phyloP scores from a whole-genome alignment of 1,284 basidiomycete genomes.

The Cutaneotrichosporon daszewskae region DNA sequence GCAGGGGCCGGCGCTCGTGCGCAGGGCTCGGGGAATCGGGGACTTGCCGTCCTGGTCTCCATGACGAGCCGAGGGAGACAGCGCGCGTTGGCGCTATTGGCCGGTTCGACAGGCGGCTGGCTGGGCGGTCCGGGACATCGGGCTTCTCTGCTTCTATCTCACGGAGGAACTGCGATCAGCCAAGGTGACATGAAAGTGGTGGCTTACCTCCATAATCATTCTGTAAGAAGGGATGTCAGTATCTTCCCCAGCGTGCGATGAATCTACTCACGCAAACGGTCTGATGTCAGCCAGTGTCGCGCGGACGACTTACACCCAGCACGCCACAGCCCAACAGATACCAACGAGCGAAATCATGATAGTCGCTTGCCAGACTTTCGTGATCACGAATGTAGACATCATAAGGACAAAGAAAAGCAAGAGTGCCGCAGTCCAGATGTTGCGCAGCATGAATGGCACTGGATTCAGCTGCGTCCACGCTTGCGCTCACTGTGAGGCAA shows the following conservation, averaged over 20 bases:
- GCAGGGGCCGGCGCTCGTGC: conserved; percentile 4
- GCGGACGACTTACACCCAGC: conserved; percentile 61
- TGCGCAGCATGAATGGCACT: conserved; percentile 78
- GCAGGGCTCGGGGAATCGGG: background rate
- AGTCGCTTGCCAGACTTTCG: conserved; percentile 70
- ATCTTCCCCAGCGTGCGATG: background rate
- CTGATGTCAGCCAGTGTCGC: conserved; percentile 22
- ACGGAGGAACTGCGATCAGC: conserved; percentile 80
- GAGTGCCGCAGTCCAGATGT: conserved; percentile 84
- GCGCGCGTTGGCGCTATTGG: background rate
- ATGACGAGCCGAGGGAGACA: background rate
- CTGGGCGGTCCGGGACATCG: background rate
- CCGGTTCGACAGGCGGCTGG: background rate
- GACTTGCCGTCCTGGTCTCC: background rate
- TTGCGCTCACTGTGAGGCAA: conserved; percentile 58
- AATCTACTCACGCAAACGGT: conserved; percentile 39
- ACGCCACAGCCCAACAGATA: conserved; percentile 89
- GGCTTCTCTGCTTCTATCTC: conserved; percentile 54
- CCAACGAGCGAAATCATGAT: conserved; percentile 75
- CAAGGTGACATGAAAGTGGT: too few species aligned
- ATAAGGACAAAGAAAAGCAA: conserved; percentile 71
- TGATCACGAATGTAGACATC: conserved; percentile 75
- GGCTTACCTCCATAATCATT: conserved; percentile 95
- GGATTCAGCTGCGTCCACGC: conserved; percentile 1
- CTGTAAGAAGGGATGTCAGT: conserved; percentile 56